These are phyloP conservation scores for Pseudogymnoascus sp. DNA, from an alignment of 2,329 filamentous ascomycete species.

Conservation along the genomic window DNA sequence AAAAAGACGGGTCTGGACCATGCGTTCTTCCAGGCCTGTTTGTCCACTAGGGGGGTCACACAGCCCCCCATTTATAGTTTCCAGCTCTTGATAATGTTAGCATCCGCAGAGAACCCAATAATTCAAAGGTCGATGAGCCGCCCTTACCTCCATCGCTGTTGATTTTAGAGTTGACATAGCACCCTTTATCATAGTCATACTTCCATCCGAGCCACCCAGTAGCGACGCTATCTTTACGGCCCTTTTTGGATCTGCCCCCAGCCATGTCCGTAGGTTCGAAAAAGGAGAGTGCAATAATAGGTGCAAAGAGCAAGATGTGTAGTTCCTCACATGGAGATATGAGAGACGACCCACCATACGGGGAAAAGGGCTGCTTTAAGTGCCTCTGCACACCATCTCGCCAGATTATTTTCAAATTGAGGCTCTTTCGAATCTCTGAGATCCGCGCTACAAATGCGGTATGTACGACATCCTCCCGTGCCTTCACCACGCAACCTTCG, in stretches of 20 bases:
- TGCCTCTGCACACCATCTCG: neutral
- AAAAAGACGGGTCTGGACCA: neutral
- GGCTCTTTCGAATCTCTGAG: neutral
- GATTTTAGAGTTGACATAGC: neutral
- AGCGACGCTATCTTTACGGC: neutral
- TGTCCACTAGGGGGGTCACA: neutral
- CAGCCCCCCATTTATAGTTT: neutral
- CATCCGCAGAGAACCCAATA: too few relatives aligned
- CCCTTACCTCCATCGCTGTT: neutral
- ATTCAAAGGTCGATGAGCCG: neutral
- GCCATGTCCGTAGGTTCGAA: neutral
- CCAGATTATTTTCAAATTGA: neutral
- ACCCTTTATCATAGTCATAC: neutral
- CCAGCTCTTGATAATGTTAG: neutral
- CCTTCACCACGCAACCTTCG: neutral
- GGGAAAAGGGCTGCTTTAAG: neutral
- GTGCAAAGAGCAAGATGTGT: neutral
- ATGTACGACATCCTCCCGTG: neutral
- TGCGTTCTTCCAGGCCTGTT: neutral
- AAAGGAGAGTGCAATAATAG: neutral
- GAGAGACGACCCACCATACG: neutral
- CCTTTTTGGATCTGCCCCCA: neutral
- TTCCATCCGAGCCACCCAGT: neutral
- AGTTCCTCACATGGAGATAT: neutral
- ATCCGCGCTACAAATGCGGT: neutral